Base-by-base conservation (phyloP, 805 yeast genomes). In the Sugiyamaella valdiviana region DNA sequence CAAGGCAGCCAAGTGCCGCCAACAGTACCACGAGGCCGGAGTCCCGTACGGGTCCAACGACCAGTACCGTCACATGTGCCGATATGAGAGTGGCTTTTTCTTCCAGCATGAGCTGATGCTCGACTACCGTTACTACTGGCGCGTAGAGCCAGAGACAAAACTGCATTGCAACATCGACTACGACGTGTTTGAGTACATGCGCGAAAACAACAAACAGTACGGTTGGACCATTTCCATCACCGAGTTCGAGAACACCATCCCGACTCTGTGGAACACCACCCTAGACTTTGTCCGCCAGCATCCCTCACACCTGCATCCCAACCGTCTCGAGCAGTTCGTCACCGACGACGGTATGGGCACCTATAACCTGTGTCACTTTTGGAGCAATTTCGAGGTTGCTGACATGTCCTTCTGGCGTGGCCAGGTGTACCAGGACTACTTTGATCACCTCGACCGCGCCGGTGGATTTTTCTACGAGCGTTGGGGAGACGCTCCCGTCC, bases 401-500 rank as follows among this genome's bases (percentile, higher is more conserved):
- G 83, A 82, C 51, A 70, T 85, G 60, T 82, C 80, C 45, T 77
- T 85, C 52, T 82, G 81, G 77, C 70, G 88, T 55, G 69, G 78
- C 0, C 64, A 72, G 35, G 71, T 74, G 17, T 85, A 83, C 65
- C 69, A 72, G 40, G 70, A 74, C 6, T 83, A 76, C 65, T 85
- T 85, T 62, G 70, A 83, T 19, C 68, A 69, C 61, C 68, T 85
- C 40, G 95, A 85, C 61, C 51, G 64, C 42, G 63, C 76, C 2
- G 95, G 95, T 49, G 95, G 95, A 0, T 85, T 85, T 63, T 85
- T 78, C 63, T 84, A 85, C 61, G 93, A 87, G 68, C 74, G 96
- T 56, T 87, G 95, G 95, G 96, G 96, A 17, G 96, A 87, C 66
- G 95, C 95, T 0, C 95, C 95, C 2, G 78, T 86, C n/a, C 95